Percentiles rank a stretch among this genome's conserved stretches.
Conservation (phyloP, 2,329 filamentous ascomycete species). For the Fusarium xylarioides region DNA sequence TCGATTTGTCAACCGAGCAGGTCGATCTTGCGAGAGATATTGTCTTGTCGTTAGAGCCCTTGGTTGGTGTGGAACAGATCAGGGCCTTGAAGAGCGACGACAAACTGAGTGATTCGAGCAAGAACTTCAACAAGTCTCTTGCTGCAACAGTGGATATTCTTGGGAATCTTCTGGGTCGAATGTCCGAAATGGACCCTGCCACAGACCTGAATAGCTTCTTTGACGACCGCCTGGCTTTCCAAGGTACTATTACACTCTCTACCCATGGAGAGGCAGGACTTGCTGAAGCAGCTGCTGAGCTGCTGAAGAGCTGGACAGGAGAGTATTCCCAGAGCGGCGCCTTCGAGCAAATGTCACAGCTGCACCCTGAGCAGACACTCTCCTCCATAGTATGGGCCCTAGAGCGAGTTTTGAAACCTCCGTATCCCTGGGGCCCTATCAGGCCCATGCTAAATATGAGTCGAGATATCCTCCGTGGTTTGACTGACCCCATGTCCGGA, state of each 20-base stretch:
- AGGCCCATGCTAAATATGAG: slow-evolving; percentile 66
- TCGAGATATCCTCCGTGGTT: slow-evolving; percentile 63
- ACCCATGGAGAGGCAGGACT: slow-evolving; percentile 83
- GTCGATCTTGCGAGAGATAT: slow-evolving; percentile 79
- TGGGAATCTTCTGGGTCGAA: slow-evolving; percentile 76
- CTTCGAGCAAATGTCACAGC: slow-evolving; percentile 51
- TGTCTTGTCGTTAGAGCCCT: slow-evolving; percentile 72
- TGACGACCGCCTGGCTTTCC: slow-evolving; percentile 71
- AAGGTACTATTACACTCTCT: slow-evolving; percentile 79
- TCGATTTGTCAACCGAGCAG: slow-evolving; percentile 78
- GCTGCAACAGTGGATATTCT: slow-evolving; percentile 65
- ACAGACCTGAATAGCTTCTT: slow-evolving; percentile 76
- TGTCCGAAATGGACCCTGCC: slow-evolving; percentile 77
- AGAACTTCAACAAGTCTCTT: slow-evolving; percentile 83
- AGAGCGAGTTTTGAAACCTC: slow-evolving; percentile 48
- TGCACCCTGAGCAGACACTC: slow-evolving; percentile 52
- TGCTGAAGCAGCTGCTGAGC: slow-evolving; percentile 80
- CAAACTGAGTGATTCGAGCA: slow-evolving; percentile 49
- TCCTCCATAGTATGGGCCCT: slow-evolving; percentile 55
- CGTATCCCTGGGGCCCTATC: slow-evolving; percentile 65
- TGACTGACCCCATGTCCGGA: slow-evolving; percentile 66
- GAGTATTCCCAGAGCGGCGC: slow-evolving; percentile 61
- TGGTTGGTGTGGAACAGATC: slow-evolving; percentile 82
- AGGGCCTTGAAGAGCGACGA: slow-evolving; percentile 59
- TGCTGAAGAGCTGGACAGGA: slow-evolving; percentile 83